Base-by-base conservation (phyloP, 768 basidiomycete genomes). In the Amanita polypyramis region DNA sequence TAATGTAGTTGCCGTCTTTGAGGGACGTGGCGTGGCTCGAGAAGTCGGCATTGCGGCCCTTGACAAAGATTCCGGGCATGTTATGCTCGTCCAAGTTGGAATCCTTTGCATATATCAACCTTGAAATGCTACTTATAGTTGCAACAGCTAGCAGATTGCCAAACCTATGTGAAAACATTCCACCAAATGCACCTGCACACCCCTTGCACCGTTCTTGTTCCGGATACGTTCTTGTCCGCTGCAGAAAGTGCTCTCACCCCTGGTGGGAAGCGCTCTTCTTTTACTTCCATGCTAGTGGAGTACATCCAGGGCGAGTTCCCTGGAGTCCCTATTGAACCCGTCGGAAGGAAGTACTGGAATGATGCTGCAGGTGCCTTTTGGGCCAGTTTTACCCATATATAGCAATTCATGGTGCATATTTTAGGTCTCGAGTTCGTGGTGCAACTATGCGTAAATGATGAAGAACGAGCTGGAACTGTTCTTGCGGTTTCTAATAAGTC, bases 11-110 rank as follows among this genome's bases (percentile, higher is more conserved):
- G 80, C 87, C 2, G 62, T 90, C 15, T 64, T 90, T 21, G 87
- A 91, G 63, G 84, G 85, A 9, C 70, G 87, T 20, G 86, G 87
- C 1, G 70, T 89, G 23, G 82, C 82, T 0, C 70, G 85, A 46
- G 92, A 95, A 59, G 79, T 95, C 7, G 93, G 93, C 2, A 79
- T 96, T 27, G 91, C 89, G 0, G 85, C 86, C 0, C 71, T 92
- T n/a, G 82, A 93, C 50, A 77, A 72, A 48, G 83, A 87, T 27
- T 88, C 83, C 0, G 89, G 84, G 0, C 72, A 76, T 21, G 83
- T 85, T 15, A 71, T 79, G 60, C 67, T 94, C 12, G 79, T 90
- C 14, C 91, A 95, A 74, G 90, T 84, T 41, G n/a, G 56, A 35
- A 33, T 17, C 46, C 7, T 33, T 32, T n/a, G 33, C 37, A 49